These are phyloP conservation scores for Termitomyces sp. DNA, from an alignment of 768 basidiomycete genomes.

Conservation along the genomic window DNA sequence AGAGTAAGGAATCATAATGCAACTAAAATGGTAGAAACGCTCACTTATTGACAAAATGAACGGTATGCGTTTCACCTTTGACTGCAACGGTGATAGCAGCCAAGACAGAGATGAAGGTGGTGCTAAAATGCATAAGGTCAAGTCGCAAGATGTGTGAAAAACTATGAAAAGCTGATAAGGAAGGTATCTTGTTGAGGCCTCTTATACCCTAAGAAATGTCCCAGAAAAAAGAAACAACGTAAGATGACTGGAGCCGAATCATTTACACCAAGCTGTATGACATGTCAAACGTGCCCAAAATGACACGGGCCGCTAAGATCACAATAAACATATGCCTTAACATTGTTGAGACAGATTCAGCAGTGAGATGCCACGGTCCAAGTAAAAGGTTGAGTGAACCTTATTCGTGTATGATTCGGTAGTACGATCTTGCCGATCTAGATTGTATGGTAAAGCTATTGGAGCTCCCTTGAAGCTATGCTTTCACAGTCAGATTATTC, in stretches of 20 bases:
- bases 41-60: conserved; percentile 30
- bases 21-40: not conserved
- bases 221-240: not conserved
- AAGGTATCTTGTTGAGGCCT: not conserved
- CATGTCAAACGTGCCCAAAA: not conserved
- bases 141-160: not conserved
- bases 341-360: not conserved
- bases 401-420: not conserved
- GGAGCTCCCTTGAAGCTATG: not conserved
- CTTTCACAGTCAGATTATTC: not conserved
- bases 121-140: conserved; percentile 8
- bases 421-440: not conserved
- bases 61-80: conserved; percentile 28
- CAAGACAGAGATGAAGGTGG: conserved; percentile 15
- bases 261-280: not conserved
- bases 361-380: not conserved
- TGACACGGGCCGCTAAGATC: not conserved
- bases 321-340: not conserved
- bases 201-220: not conserved
- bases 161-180: not conserved
- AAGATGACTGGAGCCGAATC: not conserved
- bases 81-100: conserved; percentile 13
- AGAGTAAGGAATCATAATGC: not conserved
- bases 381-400: not conserved
- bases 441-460: not conserved